Base-by-base conservation (phyloP, 1,139 yeast genomes). In the Suhomyces wounanorum region DNA sequence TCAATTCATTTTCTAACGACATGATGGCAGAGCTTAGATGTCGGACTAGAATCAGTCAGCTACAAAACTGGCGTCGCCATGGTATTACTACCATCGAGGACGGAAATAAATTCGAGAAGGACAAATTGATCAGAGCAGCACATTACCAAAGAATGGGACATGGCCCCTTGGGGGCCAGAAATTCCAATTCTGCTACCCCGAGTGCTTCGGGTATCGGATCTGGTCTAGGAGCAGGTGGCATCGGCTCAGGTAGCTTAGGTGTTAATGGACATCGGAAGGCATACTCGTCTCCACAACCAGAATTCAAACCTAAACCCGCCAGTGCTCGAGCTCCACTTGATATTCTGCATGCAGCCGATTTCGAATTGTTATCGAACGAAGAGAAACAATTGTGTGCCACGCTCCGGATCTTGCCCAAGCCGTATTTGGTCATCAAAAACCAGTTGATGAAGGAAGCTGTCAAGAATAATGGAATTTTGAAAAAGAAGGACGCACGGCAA, bases 31-130 rank as follows among this genome's bases (percentile, higher is more conserved):
- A 94, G 67, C 77, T 90, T 48, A 84, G 83, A 60, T 85, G 90
- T 60, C 79, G 98, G 50, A 80, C 86, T 38, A 79, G 96, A 55
- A 91, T 94, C 50, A 87, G 87, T 49, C 97, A 91, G 69, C 72
- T 95, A 40, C 99, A 94, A 66, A 94, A 87, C 61, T 95, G 97
- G 91, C 81, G 99, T 55, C 80, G 86, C 44, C 85, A 89, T 65
- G 99, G 99, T 2, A 81, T 94, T 44, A 87, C 91, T 2, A 83
- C 91, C 0, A 61, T 90, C 49, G 97, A 92, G 52, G 89, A 83
- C 52, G 99, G 98, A 7, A 73, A 79, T 44, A 88, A 85, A 64
- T 94, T 84, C 66, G 99, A 95, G 66, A 87, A 89, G 63, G 99
- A 95, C 65, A 90, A 89, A 66, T 75, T 84, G 38, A 80, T 81